Evolutionary conservation across 2,329 filamentous ascomycete genomes (phyloP).

Genomic region (Didymella keratinophila): DNA sequence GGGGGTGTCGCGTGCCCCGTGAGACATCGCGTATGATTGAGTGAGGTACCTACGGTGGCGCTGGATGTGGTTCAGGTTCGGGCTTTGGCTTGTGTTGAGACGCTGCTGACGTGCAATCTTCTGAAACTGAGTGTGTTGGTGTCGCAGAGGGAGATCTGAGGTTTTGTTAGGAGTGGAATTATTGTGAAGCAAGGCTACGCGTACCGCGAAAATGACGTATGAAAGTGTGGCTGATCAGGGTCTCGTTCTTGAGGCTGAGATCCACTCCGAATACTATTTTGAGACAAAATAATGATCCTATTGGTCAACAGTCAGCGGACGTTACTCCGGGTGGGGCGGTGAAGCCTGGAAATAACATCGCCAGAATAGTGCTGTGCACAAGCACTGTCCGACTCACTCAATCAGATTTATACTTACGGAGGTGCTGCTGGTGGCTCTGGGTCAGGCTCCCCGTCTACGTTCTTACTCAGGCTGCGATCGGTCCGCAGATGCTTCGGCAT

Average conservation of each 20-base stretch:
- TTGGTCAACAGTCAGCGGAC: constrained; percentile 21
- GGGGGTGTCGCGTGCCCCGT: constrained; percentile 3
- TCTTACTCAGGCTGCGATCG: neutral
- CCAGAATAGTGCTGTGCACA: constrained; percentile 1
- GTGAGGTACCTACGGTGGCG: constrained; percentile 20
- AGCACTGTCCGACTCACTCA: neutral
- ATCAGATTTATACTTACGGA: constrained; percentile 31
- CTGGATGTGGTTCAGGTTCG: constrained; percentile 19
- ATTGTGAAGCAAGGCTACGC: constrained; percentile 25
- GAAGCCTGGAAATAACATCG: constrained; percentile 8
- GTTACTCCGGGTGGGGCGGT: neutral
- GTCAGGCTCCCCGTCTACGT: constrained; percentile 20
- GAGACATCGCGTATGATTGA: neutral
- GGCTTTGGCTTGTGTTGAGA: constrained; percentile 12
- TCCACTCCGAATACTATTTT: constrained; percentile 27
- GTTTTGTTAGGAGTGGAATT: constrained; percentile 10
- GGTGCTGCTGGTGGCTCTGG: constrained; percentile 40
- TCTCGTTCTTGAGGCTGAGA: constrained; percentile 32
- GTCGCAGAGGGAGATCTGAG: constrained; percentile 9
- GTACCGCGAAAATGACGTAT: constrained; percentile 38
- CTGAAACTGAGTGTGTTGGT: constrained; percentile 4
- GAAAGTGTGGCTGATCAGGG: constrained; percentile 29
- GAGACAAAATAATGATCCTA: constrained; percentile 38
- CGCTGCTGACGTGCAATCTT: constrained; percentile 4
- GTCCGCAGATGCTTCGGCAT: neutral